Evolutionary conservation across 2,329 filamentous ascomycete species (phyloP), one percentile per base, ranked within the genome.

Genomic region (Cladosporium oxysporum): DNA sequence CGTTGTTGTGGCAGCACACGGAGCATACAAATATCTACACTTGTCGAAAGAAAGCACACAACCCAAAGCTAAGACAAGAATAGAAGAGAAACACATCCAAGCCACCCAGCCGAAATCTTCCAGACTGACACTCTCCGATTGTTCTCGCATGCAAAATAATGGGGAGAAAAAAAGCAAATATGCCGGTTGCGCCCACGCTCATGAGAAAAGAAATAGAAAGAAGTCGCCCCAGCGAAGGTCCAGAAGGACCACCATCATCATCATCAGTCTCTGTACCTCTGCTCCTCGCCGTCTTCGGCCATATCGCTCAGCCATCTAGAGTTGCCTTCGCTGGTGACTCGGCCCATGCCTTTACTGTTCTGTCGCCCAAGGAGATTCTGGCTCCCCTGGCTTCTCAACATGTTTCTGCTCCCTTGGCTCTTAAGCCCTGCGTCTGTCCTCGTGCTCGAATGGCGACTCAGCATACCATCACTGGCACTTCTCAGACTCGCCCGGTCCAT

Each of bases 401-500:
- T 58, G 11, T 41, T 58, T 35, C 31, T 35, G 23, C 55, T 58
- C 7, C 55, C 33, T 28, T 58, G 52, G 16, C 33, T 58, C 31
- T 58, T 59, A 7, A 59, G 26, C 21, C 57, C 57, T 23, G 57
- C 35, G 3, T 59, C 58, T 26, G 53, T 68, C 41, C 59, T 47
- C 28, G 66, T 53, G 59, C 71, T 72, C 21, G 64, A 68, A 8
- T 64, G 69, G 12, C 71, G 58, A 57, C 68, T 70, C 23, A 73
- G 49, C 21, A 67, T 72, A 3, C 73, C 71, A 62, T 75, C 76
- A 35, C 73, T 76, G 4, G 73, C 74, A 66, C 74, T 76, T 58
- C 76, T 66, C 70, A 78, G 53, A 69, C 76, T 79, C 35, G 74
- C 74, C 64, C 75, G 69, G 68, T 80, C 78, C 59, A 83, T 79